Percentiles rank a stretch among this genome's conserved stretches.
Conservation (phyloP, 176 grass and related monocot genomes). For the Themeda triandra region DNA sequence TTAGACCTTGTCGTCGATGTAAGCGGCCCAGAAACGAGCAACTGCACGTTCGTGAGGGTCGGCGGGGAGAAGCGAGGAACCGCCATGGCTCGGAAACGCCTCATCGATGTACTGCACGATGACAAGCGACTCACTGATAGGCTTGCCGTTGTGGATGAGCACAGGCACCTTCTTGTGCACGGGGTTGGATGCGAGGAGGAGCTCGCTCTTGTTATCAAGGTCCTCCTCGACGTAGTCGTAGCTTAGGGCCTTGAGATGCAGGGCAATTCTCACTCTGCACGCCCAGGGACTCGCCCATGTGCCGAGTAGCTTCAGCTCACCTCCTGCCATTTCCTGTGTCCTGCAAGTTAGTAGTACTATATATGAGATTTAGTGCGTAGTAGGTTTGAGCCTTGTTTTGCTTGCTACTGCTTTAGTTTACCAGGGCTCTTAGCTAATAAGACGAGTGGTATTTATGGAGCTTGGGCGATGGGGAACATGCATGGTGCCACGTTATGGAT, state of each 20-base stretch:
- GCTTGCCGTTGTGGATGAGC: constrained; percentile 44
- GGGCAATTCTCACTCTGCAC: constrained; percentile 31
- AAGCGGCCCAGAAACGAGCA: constrained; percentile 27
- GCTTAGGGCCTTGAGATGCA: constrained; percentile 42
- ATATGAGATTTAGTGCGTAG: too few relatives aligned
- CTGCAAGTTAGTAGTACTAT: too few relatives aligned
- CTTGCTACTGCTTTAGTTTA: background rate
- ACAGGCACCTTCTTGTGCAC: constrained; percentile 61
- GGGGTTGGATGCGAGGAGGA: constrained; percentile 49
- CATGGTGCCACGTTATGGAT: background rate
- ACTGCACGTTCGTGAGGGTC: constrained; percentile 12
- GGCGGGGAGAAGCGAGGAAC: constrained; percentile 2
- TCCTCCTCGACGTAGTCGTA: constrained; percentile 46
- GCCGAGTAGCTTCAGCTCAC: constrained; percentile 32
- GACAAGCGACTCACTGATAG: constrained; percentile 31
- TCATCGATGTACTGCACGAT: constrained; percentile 60
- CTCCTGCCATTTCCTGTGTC: background rate
- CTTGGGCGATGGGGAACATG: background rate
- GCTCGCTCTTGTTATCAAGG: constrained; percentile 42
- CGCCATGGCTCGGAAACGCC: constrained; percentile 29
- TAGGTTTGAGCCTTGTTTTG: background rate
- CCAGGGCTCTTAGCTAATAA: background rate
- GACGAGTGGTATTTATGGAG: background rate
- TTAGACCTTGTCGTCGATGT: constrained; percentile 46
- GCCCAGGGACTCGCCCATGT: constrained; percentile 19